Evolutionary conservation across 768 basidiomycete species (phyloP).

Genomic region (Serendipita vermifera): DNA sequence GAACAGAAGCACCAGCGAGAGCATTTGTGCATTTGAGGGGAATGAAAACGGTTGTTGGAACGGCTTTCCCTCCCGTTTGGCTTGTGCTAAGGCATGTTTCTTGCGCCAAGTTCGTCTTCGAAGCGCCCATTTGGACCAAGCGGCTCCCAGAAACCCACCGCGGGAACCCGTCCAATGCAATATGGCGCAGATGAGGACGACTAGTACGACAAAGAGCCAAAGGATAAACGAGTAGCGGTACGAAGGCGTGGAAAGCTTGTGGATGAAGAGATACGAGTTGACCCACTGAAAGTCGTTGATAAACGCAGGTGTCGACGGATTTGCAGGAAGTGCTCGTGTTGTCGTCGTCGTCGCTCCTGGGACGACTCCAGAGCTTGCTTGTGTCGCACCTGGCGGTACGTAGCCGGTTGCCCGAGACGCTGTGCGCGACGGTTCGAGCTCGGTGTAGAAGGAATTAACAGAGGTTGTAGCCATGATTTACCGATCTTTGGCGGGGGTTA

Average conservation of each 20-base stretch:
- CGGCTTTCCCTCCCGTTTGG: slow-evolving; percentile 23
- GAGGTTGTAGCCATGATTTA: not conserved
- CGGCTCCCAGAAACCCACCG: slow-evolving; percentile 33
- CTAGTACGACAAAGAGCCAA: slow-evolving; percentile 39
- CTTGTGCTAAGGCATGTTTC: slow-evolving; percentile 29
- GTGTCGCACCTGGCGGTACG: slow-evolving; percentile 13
- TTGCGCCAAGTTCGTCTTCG: slow-evolving; percentile 47
- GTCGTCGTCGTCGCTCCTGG: slow-evolving; percentile 11
- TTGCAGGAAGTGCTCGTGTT: slow-evolving; percentile 17
- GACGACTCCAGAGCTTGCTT: no score
- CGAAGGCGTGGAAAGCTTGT: slow-evolving; percentile 38
- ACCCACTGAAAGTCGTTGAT: slow-evolving; percentile 39
- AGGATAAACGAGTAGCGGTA: slow-evolving; percentile 46
- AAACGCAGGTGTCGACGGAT: slow-evolving; percentile 34
- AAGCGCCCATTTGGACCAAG: slow-evolving; percentile 47
- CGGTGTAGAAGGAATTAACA: slow-evolving; percentile 1
- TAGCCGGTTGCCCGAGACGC: slow-evolving; percentile 13
- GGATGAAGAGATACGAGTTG: slow-evolving; percentile 43
- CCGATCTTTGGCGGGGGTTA: no score
- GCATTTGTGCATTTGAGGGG: slow-evolving; percentile 52
- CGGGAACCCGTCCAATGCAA: slow-evolving; percentile 33
- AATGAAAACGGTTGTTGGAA: slow-evolving; percentile 34
- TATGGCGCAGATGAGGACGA: slow-evolving; percentile 30
- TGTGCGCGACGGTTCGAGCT: slow-evolving; percentile 11
- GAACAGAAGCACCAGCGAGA: slow-evolving; percentile 35